phyloP scores from a whole-genome alignment of 1,139 yeast species.

The Sugiyamaella neomexicana region DNA sequence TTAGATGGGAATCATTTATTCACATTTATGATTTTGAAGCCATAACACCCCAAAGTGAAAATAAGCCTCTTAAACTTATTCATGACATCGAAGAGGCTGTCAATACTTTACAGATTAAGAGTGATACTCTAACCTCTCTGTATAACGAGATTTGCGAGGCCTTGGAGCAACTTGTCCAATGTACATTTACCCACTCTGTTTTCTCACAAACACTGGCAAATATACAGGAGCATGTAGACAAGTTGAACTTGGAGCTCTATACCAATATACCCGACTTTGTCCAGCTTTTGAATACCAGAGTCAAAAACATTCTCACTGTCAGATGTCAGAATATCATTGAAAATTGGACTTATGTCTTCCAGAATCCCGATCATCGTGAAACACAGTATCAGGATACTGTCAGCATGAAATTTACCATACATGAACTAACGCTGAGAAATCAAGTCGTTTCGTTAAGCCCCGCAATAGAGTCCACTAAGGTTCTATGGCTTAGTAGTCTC shows the following conservation, averaged over 20 bases:
- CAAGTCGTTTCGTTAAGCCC: conserved; percentile 49
- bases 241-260: conserved; percentile 47
- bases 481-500: conserved; percentile 36
- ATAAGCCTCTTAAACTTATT: conserved; percentile 46
- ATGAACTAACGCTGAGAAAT: conserved; percentile 47
- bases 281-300: conserved; percentile 44
- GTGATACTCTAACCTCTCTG: conserved; percentile 36
- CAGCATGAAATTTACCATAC: conserved; percentile 31
- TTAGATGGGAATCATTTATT: conserved; percentile 59
- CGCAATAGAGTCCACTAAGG: conserved; percentile 43
- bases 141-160: conserved; percentile 28
- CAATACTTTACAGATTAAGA: conserved; percentile 41
- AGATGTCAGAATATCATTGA: conserved; percentile 37
- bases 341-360: conserved; percentile 34
- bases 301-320: conserved; percentile 42
- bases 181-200: conserved; percentile 32
- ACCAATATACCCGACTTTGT: conserved; percentile 45
- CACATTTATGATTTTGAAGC: conserved; percentile 50
- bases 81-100: conserved; percentile 46
- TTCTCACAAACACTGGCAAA: conserved; percentile 35
- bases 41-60: conserved; percentile 38
- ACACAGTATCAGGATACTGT: background rate
- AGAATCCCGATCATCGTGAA: conserved; percentile 20
- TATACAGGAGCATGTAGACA: conserved; percentile 49
- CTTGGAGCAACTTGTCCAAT: conserved; percentile 39